Base-by-base conservation (phyloP, 2,329 filamentous ascomycete genomes). In the Teratosphaeria nubilosa region DNA sequence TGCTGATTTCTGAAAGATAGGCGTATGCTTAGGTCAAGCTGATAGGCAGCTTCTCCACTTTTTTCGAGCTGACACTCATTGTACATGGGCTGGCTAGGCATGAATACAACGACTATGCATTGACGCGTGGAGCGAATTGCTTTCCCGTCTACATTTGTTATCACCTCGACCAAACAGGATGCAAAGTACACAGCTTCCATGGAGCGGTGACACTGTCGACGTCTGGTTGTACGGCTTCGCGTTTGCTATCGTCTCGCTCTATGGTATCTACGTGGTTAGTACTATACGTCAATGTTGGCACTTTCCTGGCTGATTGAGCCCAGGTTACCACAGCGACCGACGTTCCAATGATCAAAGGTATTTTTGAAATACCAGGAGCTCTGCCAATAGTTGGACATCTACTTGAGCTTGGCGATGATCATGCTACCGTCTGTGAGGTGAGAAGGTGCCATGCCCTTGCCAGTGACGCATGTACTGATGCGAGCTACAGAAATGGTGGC, bases 341-440 rank as follows among this genome's bases (percentile, higher is more conserved):
- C 58, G 75, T 81, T 24, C 75, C 78, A 1, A 71, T 75, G 54
- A 80, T 81, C 60, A 74, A 72, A 54, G 76, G 76, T 14, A 71
- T 81, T 11, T 76, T 74, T 14, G 77, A 81, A 55, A 77, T 81
- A 14, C 79, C 80, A 2, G 76, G 76, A 14, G 77, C 78, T 2
- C 65, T 77, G 1, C 80, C 79, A 1, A 70, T 82, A 10, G 73
- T 75, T 24, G 79, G 79, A 0, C 79, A 82, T 66, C 73, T 82
- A 2, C 72, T 79, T 5, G 70, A 75, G 27, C 74, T 82, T 1
- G 79, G 80, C 16, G 77, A 80, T 3, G 79, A 82, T 62, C 80
- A 82, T 68, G 79, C 80, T 22, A 78, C 75, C 9, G 70, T 75
- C 1, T 82, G 78, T 57, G 79, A 77, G 61, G 51, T 53, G 25